Conservation (phyloP, 1,284 basidiomycete species). For the Agroathelia rolfsii region DNA sequence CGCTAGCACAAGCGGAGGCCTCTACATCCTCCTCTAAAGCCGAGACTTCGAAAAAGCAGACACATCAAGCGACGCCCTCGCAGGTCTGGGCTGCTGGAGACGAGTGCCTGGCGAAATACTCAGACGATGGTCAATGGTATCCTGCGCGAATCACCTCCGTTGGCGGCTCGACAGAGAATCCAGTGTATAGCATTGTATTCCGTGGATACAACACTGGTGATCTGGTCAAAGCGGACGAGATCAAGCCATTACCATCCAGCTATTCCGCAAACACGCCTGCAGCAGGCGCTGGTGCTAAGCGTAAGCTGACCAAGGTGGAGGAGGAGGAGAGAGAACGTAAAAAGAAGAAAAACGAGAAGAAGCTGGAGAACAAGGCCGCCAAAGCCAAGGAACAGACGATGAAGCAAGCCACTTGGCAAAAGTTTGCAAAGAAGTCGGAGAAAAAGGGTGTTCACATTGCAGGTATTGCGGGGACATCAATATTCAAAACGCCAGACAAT, state of each 20-base stretch:
- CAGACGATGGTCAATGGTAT: slow-evolving; percentile 83
- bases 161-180: slow-evolving; percentile 76
- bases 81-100: slow-evolving; percentile 75
- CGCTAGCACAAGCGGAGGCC: slow-evolving; percentile 57
- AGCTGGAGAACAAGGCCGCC: slow-evolving; percentile 74
- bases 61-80: slow-evolving; percentile 32
- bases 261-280: slow-evolving; percentile 30
- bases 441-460: slow-evolving; percentile 91
- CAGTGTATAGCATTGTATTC: slow-evolving; percentile 90
- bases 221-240: slow-evolving; percentile 63
- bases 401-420: slow-evolving; percentile 93
- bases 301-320: slow-evolving; percentile 71
- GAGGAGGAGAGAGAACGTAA: slow-evolving; percentile 87
- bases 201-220: slow-evolving; percentile 95
- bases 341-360: slow-evolving; percentile 96
- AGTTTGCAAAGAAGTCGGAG: slow-evolving; percentile 93
- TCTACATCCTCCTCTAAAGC: slow-evolving; percentile 49
- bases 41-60: slow-evolving; percentile 44
- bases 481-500: slow-evolving; percentile 95
- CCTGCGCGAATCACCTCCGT: slow-evolving; percentile 86
- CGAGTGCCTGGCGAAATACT: slow-evolving; percentile 89
- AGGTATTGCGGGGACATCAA: slow-evolving; percentile 81
- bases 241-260: slow-evolving; percentile 62
- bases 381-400: slow-evolving; percentile 85
- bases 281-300: slow-evolving; percentile 55